These are phyloP conservation scores for Phytophthora fragariaefolia DNA, from an alignment of 352 stramenopile genomes.

Conservation along the genomic window DNA sequence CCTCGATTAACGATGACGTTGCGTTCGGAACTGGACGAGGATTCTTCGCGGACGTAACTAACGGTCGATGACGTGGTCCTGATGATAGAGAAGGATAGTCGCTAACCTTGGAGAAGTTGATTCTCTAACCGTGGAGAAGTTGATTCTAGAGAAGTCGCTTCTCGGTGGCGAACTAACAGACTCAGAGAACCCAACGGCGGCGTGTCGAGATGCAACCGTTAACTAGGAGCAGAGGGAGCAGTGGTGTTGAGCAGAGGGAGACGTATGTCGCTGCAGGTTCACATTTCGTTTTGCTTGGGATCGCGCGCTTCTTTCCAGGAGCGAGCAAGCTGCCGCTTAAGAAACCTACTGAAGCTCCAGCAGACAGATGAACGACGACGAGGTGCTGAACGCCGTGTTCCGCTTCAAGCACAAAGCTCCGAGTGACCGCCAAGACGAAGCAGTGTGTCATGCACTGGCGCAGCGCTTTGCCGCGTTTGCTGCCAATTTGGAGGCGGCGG, in stretches of 20 bases:
- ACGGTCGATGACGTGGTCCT: too few relatives aligned
- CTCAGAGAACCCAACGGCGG: background rate
- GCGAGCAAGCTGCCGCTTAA: too few relatives aligned
- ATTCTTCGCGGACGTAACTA: background rate
- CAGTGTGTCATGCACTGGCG: conserved; percentile 30
- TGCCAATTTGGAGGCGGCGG: conserved; percentile 2
- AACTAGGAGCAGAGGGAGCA: background rate
- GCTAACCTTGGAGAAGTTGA: too few relatives aligned
- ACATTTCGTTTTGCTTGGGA: background rate
- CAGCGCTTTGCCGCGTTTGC: conserved; percentile 34
- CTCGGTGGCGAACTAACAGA: too few relatives aligned
- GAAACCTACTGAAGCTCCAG: background rate
- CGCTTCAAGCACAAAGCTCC: conserved; percentile 54
- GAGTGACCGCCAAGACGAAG: conserved; percentile 36
- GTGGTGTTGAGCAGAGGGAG: too few relatives aligned
- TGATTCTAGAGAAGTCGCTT: too few relatives aligned
- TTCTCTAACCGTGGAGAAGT: too few relatives aligned
- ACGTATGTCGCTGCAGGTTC: background rate
- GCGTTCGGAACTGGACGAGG: background rate
- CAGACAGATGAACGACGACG: conserved; percentile 5
- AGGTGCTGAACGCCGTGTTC: conserved; percentile 46
- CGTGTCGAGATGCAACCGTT: background rate
- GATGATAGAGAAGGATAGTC: too few relatives aligned
- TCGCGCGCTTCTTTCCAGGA: background rate
- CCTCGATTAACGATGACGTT: too few relatives aligned